A percentile compares a stretch with the other conserved stretches of the same genome.
Conservation (phyloP, 257 asterid species). For the Apocynum venetum region DNA sequence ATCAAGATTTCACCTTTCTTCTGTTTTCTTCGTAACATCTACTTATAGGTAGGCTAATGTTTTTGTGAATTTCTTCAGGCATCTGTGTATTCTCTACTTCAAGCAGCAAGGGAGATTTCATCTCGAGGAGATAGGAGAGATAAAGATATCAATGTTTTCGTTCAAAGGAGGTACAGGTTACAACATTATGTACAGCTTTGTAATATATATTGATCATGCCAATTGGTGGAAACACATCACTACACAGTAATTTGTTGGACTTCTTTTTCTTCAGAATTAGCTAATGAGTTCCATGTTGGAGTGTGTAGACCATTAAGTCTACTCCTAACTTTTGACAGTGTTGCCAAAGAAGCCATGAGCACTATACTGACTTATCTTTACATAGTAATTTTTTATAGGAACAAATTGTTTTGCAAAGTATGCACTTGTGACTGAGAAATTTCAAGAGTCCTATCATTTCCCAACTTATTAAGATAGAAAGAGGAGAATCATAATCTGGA, state of each 20-base stretch:
- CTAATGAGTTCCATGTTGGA: background rate
- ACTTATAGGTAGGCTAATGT: conserved; percentile 25
- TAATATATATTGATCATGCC: background rate
- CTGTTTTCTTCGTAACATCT: conserved; percentile 3
- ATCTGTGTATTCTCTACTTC: conserved; percentile 79
- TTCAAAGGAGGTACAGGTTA: conserved; percentile 68
- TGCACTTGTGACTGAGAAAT: background rate
- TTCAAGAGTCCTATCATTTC: background rate
- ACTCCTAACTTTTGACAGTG: background rate
- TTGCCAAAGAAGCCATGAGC: background rate
- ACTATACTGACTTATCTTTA: background rate
- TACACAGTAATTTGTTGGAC: no score
- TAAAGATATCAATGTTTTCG: conserved; percentile 71
- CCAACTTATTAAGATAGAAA: background rate
- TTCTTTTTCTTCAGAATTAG: background rate
- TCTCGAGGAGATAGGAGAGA: conserved; percentile 96
- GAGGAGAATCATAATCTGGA: background rate
- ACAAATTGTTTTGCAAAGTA: background rate
- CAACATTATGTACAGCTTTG: background rate
- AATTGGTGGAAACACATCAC: background rate
- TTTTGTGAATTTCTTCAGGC: conserved; percentile 53
- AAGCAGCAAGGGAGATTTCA: conserved; percentile 81
- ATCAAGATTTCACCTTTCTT: conserved; percentile 13
- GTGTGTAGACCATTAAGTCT: background rate
- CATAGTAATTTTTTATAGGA: background rate